Evolutionary conservation across 2,329 filamentous ascomycete genomes (phyloP), one percentile per base, ranked within the genome.

Genomic region (Nigrograna mackinnonii): DNA sequence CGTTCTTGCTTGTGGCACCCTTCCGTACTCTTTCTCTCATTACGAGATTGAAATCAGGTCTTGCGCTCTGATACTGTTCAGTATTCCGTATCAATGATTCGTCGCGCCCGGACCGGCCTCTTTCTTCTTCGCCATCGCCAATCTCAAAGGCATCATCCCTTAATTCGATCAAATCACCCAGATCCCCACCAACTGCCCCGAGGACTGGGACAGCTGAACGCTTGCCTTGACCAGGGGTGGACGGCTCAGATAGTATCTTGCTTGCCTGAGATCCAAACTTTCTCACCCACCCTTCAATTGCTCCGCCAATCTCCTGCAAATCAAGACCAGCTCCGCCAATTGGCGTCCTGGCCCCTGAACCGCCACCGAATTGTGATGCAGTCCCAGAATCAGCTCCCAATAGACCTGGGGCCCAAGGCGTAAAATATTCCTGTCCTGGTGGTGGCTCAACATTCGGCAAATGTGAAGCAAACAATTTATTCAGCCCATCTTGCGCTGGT

Each of bases 201-300:
- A 67, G 61, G 54, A 54, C 64, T 58, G 46, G 67, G 2, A 63
- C 59, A 32, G 60, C 62, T 14, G 55, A 58, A 20, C 62, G 44
- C 39, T 55, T 62, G 4, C 61, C 57, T 33, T 59, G 55, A 5
- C 58, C 58, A 6, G 58, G 58, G 3, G 37, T 71, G 40, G 41
- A 60, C 41, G 45, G 66, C 52, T 57, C 66, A 30, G 64, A 47
- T n/a, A 69, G 43, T 7, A 67, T 41, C 35, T 64, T 70, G 14
- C 63, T 60, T 4, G 80, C 77, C 59, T 85, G 85, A 5, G 79
- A 75, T 46, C 90, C 89, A 26, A 95, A 84, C 49, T 90, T 89
- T 46, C 91, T 79, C 45, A 97, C 76, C 91, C 94, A 99, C 1
- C 85, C 87, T 70, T 97, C 94, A 21, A 97, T 85, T 2, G 87